Conservation (phyloP, 805 yeast genomes). For the Wickerhamomyces bisporus region DNA sequence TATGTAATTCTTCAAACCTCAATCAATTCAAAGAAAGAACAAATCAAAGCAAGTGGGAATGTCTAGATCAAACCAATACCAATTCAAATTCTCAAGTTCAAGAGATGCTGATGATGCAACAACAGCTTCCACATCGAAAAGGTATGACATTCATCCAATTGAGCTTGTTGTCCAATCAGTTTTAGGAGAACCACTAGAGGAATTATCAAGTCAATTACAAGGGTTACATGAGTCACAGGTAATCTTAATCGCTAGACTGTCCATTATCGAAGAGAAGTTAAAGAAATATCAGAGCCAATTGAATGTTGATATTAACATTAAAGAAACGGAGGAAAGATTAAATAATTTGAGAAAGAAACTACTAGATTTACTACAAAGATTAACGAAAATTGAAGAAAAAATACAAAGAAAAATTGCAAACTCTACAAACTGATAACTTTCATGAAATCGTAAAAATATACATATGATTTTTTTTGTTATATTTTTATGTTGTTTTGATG, state of each 20-base stretch:
- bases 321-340: slow-evolving; percentile 21
- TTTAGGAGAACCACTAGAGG: slow-evolving; percentile 49
- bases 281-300: slow-evolving; percentile 24
- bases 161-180: slow-evolving; percentile 55
- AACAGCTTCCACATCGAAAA: background rate
- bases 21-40: too few relatives aligned
- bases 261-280: slow-evolving; percentile 34
- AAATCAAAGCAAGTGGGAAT: background rate
- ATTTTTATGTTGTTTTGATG: background rate
- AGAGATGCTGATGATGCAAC: background rate
- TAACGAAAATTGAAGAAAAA: slow-evolving; percentile 34
- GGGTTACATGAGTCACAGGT: slow-evolving; percentile 53
- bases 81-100: background rate
- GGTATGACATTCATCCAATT: slow-evolving; percentile 46
- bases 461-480: slow-evolving; percentile 1
- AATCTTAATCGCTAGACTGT: slow-evolving; percentile 44
- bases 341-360: slow-evolving; percentile 21
- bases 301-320: slow-evolving; percentile 11
- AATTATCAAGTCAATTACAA: slow-evolving; percentile 43
- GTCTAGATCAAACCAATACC: background rate
- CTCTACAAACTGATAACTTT: background rate
- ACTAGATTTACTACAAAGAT: slow-evolving; percentile 18
- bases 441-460: background rate
- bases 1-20: too few relatives aligned
- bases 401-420: slow-evolving; percentile 9